A percentile compares a stretch with the other conserved stretches of the same genome.
phyloP scores from a whole-genome alignment of 768 basidiomycete species.

The Tricholoma flavovirens region DNA sequence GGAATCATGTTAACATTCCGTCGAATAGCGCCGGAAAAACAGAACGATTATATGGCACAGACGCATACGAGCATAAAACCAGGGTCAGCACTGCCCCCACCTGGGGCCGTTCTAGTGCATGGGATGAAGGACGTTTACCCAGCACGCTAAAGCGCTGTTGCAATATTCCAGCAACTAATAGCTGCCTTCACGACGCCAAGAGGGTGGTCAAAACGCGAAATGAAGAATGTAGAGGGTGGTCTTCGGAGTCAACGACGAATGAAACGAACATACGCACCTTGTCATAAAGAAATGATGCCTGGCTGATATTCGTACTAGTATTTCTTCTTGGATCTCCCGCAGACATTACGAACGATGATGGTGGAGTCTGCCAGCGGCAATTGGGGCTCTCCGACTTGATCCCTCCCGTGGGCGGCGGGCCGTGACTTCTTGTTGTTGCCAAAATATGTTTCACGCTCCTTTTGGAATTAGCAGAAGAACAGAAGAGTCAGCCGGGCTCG shows the following conservation, averaged over 20 bases:
- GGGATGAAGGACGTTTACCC: neutral
- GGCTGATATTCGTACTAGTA: slow-evolving; percentile 5
- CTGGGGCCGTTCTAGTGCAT: neutral
- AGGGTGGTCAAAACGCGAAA: too few species aligned
- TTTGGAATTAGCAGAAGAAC: neutral
- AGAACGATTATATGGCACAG: neutral
- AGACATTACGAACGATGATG: slow-evolving; percentile 5
- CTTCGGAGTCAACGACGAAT: neutral
- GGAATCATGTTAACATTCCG: neutral
- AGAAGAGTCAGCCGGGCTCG: neutral
- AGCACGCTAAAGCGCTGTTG: neutral
- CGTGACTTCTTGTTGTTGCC: neutral
- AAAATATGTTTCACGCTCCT: neutral
- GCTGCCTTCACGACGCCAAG: neutral
- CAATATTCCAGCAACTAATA: neutral
- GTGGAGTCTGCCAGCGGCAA: neutral
- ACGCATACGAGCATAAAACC: neutral
- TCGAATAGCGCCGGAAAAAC: neutral
- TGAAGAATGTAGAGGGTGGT: neutral
- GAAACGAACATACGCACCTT: slow-evolving; percentile 6
- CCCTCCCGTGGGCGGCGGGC: neutral
- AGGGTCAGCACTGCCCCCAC: slow-evolving; percentile 1
- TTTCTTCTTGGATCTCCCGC: slow-evolving; percentile 6
- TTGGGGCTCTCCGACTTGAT: neutral
- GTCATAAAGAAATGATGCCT: slow-evolving; percentile 5